Conservation (phyloP, 768 basidiomycete species). For the Leccinum imitatum region DNA sequence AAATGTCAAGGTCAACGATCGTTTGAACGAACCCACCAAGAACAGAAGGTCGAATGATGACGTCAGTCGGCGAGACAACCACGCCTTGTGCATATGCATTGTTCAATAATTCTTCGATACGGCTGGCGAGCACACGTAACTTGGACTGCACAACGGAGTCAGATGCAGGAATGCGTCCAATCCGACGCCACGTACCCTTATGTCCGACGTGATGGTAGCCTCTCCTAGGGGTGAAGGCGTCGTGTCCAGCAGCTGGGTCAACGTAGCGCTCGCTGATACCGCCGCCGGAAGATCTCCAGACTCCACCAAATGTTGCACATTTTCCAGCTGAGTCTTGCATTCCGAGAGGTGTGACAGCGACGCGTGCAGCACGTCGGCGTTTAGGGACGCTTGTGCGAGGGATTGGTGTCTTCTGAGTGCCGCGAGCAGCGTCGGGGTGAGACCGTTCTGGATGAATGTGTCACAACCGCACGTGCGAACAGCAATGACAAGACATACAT, state of each 20-base stretch:
- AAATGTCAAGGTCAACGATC: conserved; percentile 3
- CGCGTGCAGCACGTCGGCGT: conserved; percentile 51
- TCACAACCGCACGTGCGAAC: conserved; percentile 8
- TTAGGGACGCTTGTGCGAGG: conserved; percentile 60
- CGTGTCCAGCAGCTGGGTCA: conserved; percentile 45
- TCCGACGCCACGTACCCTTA: conserved; percentile 50
- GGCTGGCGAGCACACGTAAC: conserved; percentile 53
- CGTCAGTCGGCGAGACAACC: conserved; percentile 45
- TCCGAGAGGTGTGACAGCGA: conserved; percentile 54
- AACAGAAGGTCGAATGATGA: conserved; percentile 53
- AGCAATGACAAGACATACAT: conserved; percentile 14
- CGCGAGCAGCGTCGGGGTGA: conserved; percentile 58
- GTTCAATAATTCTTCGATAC: conserved; percentile 67
- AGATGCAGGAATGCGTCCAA: background rate
- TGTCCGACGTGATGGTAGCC: conserved; percentile 51
- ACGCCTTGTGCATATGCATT: conserved; percentile 67
- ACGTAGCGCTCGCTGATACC: conserved; percentile 40
- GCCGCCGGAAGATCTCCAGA: conserved; percentile 67
- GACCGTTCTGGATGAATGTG: conserved; percentile 53
- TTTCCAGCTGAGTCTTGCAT: conserved; percentile 48
- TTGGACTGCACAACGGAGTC: conserved; percentile 42
- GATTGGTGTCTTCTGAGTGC: conserved; percentile 58
- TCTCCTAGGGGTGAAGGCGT: conserved; percentile 52
- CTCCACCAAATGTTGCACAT: conserved; percentile 46
- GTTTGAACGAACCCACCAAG: conserved; percentile 36